Base-by-base conservation (phyloP, 441 rosid species). In the Adansonia rubrostipa region DNA sequence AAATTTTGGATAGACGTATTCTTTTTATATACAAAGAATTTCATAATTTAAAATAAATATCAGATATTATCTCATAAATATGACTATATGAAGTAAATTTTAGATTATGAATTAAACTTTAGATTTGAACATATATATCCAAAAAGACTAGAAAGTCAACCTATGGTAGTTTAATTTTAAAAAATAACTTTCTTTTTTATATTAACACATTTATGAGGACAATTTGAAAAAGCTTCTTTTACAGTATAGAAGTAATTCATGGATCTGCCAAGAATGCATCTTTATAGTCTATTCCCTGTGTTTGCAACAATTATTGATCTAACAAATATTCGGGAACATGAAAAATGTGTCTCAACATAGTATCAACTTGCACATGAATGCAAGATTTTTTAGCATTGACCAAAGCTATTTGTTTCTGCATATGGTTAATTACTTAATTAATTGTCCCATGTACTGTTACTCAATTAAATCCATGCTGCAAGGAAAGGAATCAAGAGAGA, bases 251-350 rank as follows among this genome's bases (percentile, higher is more conserved):
- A 28, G 11, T 62, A 7, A 62, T 10, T 62, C 40, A 24, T 61
- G n/a, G 66, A 61, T 13, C 66, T 62, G 33, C 8, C n/a, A 62
- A 62, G n/a, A 3, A 28, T 28, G 66, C 66, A 62, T 8, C 3
- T 6, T 62, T 28, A 28, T 11, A 24, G 19, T 63, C 36, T 63
- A 33, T 33, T 63, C 68, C 47, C 47, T 14, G 45, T 33, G 20
- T 54, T 72, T 9, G 75, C 50, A 54, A 54, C 63, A 71, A 71
- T 71, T 71, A 54, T 71, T 53, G 75, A 71, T 51, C 22, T 33
- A 9, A 71, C 22, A 53, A 53, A 33, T 11, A 68, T 45, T 15
- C 2, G 33, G 47, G 56, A 68, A 20, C 56, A 19, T 54, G 73
- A 13, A 28, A 61, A 63, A 33, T 33, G 19, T 28, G 67, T 63